These are phyloP conservation scores for Rosa rugosa DNA, from an alignment of 306 rosid species.

Conservation along the genomic window DNA sequence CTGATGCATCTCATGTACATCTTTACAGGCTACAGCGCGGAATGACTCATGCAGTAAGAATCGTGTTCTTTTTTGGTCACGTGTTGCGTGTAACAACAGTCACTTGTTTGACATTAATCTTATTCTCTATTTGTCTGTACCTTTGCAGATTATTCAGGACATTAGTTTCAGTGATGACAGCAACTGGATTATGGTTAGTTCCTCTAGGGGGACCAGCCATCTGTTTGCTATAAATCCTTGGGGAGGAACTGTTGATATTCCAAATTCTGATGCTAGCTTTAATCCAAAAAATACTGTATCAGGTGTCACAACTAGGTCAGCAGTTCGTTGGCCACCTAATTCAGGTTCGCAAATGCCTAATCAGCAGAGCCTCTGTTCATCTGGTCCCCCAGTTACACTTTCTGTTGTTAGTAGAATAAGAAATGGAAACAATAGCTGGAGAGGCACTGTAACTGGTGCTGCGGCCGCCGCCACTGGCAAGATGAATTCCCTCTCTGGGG, in stretches of 20 bases:
- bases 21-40: slow-evolving; percentile 93
- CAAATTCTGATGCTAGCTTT: slow-evolving; percentile 47
- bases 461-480: slow-evolving; percentile 94
- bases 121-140: slow-evolving; percentile 1
- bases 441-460: slow-evolving; percentile 86
- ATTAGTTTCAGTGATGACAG: slow-evolving; percentile 93
- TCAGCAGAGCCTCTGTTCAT: slow-evolving; percentile 46
- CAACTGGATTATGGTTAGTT: slow-evolving; percentile 98
- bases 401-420: slow-evolving; percentile 80
- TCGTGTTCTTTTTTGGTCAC: not conserved
- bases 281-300: slow-evolving; percentile 41
- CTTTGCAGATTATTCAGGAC: slow-evolving; percentile 87
- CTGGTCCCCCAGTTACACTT: slow-evolving; percentile 73
- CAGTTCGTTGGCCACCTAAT: slow-evolving; percentile 40
- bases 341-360: slow-evolving; percentile 47
- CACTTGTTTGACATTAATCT: slow-evolving; percentile 15
- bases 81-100: slow-evolving; percentile 6
- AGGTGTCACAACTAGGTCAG: slow-evolving; percentile 37
- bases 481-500: slow-evolving; percentile 59
- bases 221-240: slow-evolving; percentile 87
- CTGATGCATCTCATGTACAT: slow-evolving; percentile 59
- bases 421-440: slow-evolving; percentile 85
- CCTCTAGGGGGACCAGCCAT: slow-evolving; percentile 96
- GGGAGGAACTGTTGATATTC: slow-evolving; percentile 72
- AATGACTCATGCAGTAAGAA: slow-evolving; percentile 84